Conservation (phyloP, 2,329 filamentous ascomycete species). For the Trichoderma brevicompactum region DNA sequence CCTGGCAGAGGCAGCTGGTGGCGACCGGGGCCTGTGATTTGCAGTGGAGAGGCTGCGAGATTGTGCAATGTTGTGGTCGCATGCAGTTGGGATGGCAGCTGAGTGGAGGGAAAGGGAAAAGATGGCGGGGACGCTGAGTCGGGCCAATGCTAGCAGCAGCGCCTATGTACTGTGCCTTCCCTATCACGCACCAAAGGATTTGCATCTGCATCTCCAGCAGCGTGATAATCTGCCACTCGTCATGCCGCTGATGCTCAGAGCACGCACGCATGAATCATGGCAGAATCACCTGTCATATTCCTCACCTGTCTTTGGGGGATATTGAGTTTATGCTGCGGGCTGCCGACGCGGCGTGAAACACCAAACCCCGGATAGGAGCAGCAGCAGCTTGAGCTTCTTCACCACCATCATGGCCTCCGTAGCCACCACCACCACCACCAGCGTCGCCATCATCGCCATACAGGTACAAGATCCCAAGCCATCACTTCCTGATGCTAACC, state of each 20-base stretch:
- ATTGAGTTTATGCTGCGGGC: neutral
- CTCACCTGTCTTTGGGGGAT: neutral
- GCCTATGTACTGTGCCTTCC: neutral
- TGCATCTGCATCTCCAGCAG: neutral
- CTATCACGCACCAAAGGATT: constrained; percentile 7
- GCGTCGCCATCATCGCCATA: neutral
- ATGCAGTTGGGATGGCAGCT: neutral
- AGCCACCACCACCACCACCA: constrained; percentile 4
- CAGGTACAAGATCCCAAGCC: neutral
- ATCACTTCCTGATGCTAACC: neutral
- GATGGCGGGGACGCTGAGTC: constrained; percentile 11
- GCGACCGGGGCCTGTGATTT: constrained; percentile 16
- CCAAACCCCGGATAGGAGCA: neutral
- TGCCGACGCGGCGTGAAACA: neutral
- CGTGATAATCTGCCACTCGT: neutral
- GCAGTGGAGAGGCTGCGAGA: constrained; percentile 29
- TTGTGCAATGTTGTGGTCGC: constrained; percentile 1
- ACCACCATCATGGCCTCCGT: neutral
- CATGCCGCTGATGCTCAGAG: neutral
- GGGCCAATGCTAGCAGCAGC: constrained; percentile 1
- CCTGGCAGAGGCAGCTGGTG: neutral
- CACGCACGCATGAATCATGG: neutral
- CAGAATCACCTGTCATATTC: constrained; percentile 2
- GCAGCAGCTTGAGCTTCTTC: neutral
- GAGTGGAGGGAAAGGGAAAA: neutral